These are phyloP conservation scores for Penicillium oxalicum DNA, from an alignment of 2,329 filamentous ascomycete species.

Conservation along the genomic window DNA sequence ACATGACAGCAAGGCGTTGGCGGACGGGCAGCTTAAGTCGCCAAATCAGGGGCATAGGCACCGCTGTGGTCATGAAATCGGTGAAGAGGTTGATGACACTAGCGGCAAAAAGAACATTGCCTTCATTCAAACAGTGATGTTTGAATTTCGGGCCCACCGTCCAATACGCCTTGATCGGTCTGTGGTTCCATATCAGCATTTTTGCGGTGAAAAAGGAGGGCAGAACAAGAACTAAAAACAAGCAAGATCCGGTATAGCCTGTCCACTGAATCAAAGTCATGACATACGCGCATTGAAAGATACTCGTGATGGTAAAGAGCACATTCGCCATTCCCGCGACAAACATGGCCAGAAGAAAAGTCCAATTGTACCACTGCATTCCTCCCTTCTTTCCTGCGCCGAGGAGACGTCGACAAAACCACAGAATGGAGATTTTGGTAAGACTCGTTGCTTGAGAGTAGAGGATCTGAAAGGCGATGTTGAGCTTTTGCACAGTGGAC, in stretches of 20 bases:
- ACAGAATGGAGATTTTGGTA: constrained; percentile 35
- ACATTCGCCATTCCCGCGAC: constrained; percentile 26
- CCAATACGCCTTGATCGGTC: constrained; percentile 31
- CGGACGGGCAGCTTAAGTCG: constrained; percentile 31
- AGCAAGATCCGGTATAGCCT: no score
- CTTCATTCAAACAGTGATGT: constrained; percentile 26
- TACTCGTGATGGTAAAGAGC: constrained; percentile 28
- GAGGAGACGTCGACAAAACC: constrained; percentile 31
- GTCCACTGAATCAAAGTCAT: neutral
- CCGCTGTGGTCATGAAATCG: constrained; percentile 29
- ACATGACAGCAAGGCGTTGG: constrained; percentile 34
- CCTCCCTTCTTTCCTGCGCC: constrained; percentile 20
- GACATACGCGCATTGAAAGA: constrained; percentile 39
- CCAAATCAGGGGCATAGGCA: constrained; percentile 40
- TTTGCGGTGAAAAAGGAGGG: no score
- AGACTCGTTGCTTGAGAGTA: constrained; percentile 29
- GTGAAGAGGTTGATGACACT: constrained; percentile 35
- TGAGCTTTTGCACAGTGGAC: constrained; percentile 28
- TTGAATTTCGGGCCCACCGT: constrained; percentile 21
- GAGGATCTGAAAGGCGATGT: constrained; percentile 32
- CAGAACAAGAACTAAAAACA: no score
- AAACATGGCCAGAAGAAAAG: constrained; percentile 22
- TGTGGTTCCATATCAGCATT: constrained; percentile 4
- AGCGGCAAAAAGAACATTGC: constrained; percentile 27
- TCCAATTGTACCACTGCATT: constrained; percentile 21